These are phyloP conservation scores for Nelumbo lutea DNA, from an alignment of 164 flowering plant species.

Conservation along the genomic window DNA sequence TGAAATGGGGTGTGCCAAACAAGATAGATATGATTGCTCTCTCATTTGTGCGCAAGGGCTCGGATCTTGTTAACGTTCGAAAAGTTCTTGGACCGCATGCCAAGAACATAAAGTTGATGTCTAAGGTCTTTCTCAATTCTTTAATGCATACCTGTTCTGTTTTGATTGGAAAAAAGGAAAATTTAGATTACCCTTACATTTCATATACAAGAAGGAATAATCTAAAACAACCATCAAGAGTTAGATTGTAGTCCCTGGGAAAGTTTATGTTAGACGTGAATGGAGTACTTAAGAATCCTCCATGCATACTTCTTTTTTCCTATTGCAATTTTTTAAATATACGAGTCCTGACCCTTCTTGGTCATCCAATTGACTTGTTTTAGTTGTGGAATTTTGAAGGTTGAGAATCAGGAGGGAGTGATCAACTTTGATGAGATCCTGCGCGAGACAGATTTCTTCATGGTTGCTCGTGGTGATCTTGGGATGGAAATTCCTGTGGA, in stretches of 20 bases:
- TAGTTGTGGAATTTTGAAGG: slow-evolving; percentile 28
- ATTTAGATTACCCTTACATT: no score
- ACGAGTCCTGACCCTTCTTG: not conserved
- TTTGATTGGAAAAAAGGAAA: no score
- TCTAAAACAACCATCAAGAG: no score
- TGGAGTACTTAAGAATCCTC: no score
- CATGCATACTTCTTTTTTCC: no score
- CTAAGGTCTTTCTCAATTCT: slow-evolving; percentile 15
- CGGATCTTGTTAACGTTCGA: slow-evolving; percentile 14
- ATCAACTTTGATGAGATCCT: slow-evolving; percentile 76
- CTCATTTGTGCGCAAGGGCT: not conserved
- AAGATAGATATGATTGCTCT: no score
- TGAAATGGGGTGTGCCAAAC: not conserved
- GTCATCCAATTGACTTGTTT: not conserved
- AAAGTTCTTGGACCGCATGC: slow-evolving; percentile 13
- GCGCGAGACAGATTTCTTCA: no score
- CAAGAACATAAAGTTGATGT: slow-evolving; percentile 15
- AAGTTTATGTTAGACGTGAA: no score
- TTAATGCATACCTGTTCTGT: not conserved
- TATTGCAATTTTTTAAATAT: no score
- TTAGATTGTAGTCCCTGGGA: no score
- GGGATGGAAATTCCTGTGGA: slow-evolving; percentile 59
- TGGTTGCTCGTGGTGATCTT: no score
- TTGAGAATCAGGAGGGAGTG: slow-evolving; percentile 90
- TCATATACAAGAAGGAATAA: no score